A percentile compares a stretch with the other conserved stretches of the same genome.
These are phyloP conservation scores for Penicillium vulpinum DNA, from an alignment of 2,329 filamentous ascomycete species.

Conservation along the genomic window DNA sequence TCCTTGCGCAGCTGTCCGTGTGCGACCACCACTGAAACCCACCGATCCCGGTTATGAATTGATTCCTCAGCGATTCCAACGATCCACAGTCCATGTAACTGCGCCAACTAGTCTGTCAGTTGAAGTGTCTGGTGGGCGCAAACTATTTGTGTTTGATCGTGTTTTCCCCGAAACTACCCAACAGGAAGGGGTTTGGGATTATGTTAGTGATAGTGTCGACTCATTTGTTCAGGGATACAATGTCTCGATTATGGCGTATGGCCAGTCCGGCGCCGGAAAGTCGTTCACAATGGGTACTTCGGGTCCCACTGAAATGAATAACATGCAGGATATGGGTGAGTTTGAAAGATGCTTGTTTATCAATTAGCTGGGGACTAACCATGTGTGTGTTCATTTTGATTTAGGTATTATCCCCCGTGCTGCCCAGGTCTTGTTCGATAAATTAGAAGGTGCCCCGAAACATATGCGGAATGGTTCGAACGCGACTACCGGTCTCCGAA, in stretches of 20 bases:
- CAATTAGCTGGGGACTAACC: neutral
- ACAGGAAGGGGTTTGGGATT: conserved; percentile 93
- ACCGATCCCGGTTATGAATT: conserved; percentile 90
- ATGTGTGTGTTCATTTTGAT: neutral
- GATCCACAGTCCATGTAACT: conserved; percentile 85
- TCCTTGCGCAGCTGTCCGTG: conserved; percentile 73
- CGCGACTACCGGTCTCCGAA: conserved; percentile 70
- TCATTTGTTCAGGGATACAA: conserved; percentile 97
- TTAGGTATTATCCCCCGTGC: conserved; percentile 95
- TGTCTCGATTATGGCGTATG: conserved; percentile 94
- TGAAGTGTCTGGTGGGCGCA: conserved; percentile 87
- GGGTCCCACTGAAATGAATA: conserved; percentile 72
- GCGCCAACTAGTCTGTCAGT: conserved; percentile 82
- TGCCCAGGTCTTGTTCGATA: conserved; percentile 82
- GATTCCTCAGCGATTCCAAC: conserved; percentile 92
- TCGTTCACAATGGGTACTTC: conserved; percentile 99
- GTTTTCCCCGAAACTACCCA: conserved; percentile 82
- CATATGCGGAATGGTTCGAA: conserved; percentile 66
- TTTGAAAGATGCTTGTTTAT: conserved; percentile 4
- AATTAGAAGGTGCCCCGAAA: conserved; percentile 63
- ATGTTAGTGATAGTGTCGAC: conserved; percentile 82
- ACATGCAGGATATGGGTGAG: conserved; percentile 75
- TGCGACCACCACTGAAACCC: conserved; percentile 80
- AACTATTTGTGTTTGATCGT: conserved; percentile 94
- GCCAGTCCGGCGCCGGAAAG: conserved; percentile 95